A percentile compares a stretch with the other conserved stretches of the same genome.
These are phyloP conservation scores for Cytospora schulzeri DNA, from an alignment of 2,329 filamentous ascomycete species.

Conservation along the genomic window DNA sequence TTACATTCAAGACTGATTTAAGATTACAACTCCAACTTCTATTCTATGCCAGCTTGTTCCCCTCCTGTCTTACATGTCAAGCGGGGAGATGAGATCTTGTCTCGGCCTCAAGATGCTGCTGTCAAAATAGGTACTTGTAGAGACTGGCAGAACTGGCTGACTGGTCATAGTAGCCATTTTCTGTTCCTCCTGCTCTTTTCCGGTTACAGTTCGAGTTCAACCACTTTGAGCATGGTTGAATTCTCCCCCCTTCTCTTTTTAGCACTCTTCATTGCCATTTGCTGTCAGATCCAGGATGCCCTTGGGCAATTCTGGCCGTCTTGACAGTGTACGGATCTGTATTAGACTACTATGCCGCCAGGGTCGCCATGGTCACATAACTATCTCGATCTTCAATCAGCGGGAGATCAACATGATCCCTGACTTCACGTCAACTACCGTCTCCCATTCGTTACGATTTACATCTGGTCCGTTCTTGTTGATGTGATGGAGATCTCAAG, in stretches of 20 bases:
- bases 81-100: not conserved
- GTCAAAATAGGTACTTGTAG: not conserved
- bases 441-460: not conserved
- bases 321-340: not conserved
- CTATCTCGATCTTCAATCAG: not conserved
- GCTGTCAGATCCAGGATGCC: no score
- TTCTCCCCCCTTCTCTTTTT: no score
- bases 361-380: no score
- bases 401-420: constrained; percentile 1
- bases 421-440: not conserved
- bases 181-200: not conserved
- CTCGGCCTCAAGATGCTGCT: not conserved
- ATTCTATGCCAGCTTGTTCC: not conserved
- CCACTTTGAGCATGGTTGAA: not conserved
- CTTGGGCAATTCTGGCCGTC: no score
- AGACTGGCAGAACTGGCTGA: no score
- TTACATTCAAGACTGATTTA: not conserved
- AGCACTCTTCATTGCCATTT: no score
- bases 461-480: no score
- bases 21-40: not conserved
- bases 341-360: not conserved
- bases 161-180: not conserved
- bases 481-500: no score
- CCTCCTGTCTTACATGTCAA: not conserved
- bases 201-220: not conserved